phyloP scores from a whole-genome alignment of 805 yeast genomes.

The Pichia exigua region DNA sequence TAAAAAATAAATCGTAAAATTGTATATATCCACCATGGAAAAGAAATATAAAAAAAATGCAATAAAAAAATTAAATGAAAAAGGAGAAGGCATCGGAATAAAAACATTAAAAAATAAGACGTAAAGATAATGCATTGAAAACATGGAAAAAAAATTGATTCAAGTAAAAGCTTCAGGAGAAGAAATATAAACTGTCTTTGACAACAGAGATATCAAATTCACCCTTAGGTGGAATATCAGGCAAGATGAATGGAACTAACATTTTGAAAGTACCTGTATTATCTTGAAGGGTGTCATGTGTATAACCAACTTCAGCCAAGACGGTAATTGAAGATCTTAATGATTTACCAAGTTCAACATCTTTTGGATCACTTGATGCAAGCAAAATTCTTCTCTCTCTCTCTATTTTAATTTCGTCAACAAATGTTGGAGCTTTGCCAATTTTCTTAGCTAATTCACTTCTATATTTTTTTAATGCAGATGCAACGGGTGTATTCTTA shows the following conservation, averaged over 20 bases:
- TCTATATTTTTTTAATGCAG: conserved; percentile 42
- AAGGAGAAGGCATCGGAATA: neutral
- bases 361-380: conserved; percentile 42
- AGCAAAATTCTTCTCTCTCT: conserved; percentile 50
- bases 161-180: conserved; percentile 27
- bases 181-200: conserved; percentile 72
- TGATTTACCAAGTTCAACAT: conserved; percentile 39
- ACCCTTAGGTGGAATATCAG: conserved; percentile 72
- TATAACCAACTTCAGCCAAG: conserved; percentile 25
- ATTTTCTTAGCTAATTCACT: conserved; percentile 38
- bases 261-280: conserved; percentile 30
- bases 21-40: neutral
- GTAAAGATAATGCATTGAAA: neutral
- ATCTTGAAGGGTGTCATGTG: conserved; percentile 14
- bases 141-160: neutral
- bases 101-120: neutral
- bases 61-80: neutral
- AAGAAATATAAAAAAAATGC: neutral
- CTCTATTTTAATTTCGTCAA: conserved; percentile 72
- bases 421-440: conserved; percentile 51
- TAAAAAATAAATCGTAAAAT: neutral
- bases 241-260: conserved; percentile 62
- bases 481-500: conserved; percentile 42
- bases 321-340: conserved; percentile 70
- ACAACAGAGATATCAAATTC: conserved; percentile 72